Conservation (phyloP, 441 rosid species). For the Populus hybrid region DNA sequence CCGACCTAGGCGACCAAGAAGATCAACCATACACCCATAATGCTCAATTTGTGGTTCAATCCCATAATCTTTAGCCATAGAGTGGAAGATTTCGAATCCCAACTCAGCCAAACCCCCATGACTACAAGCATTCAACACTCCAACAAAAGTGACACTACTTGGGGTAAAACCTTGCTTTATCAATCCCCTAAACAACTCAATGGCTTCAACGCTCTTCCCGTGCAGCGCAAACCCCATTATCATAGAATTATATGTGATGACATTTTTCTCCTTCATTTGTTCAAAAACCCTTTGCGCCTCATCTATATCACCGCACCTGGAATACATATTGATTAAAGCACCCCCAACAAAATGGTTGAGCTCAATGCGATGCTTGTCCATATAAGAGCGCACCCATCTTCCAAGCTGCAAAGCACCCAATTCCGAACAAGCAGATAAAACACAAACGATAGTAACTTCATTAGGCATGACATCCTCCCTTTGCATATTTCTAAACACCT, state of each 20-base stretch:
- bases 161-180: constrained; percentile 49
- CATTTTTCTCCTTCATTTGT: constrained; percentile 50
- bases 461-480: constrained; percentile 35
- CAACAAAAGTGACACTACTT: constrained; percentile 67
- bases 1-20: constrained; percentile 82
- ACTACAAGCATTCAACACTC: constrained; percentile 75
- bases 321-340: constrained; percentile 77
- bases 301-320: constrained; percentile 71
- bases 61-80: constrained; percentile 45
- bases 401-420: constrained; percentile 65
- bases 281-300: constrained; percentile 57
- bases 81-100: constrained; percentile 52
- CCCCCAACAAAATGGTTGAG: constrained; percentile 61
- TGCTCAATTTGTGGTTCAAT: constrained; percentile 72
- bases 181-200: constrained; percentile 60
- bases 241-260: constrained; percentile 74
- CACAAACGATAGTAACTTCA: constrained; percentile 62
- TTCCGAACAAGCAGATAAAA: constrained; percentile 69
- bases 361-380: constrained; percentile 36
- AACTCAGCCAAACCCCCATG: constrained; percentile 69
- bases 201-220: constrained; percentile 55
- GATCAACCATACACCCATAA: constrained; percentile 75
- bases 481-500: constrained; percentile 59
- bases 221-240: constrained; percentile 75
- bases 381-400: constrained; percentile 40